Evolutionary conservation across 2,329 filamentous ascomycete species (phyloP).

Genomic region (Epichloe amarillans): DNA sequence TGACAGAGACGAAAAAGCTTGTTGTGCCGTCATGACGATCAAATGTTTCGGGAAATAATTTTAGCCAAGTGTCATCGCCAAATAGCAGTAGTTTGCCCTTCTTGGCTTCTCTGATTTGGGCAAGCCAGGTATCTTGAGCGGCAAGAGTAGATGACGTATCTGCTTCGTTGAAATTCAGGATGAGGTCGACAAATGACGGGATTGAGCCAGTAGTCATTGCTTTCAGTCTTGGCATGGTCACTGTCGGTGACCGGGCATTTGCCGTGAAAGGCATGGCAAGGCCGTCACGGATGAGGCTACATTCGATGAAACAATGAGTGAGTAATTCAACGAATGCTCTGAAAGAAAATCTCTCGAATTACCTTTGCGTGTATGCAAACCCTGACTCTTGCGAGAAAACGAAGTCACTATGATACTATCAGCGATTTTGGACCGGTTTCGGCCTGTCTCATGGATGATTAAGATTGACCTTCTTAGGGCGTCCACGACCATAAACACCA

Average conservation of each 20-base stretch:
- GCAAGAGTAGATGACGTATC: conserved; percentile 82
- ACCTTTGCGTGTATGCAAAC: conserved; percentile 84
- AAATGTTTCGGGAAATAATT: conserved; percentile 85
- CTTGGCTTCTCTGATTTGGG: conserved; percentile 68
- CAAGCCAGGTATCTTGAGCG: conserved; percentile 88
- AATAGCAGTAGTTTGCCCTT: conserved; percentile 79
- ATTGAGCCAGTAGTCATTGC: conserved; percentile 95
- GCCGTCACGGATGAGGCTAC: conserved; percentile 73
- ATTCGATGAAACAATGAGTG: conserved; percentile 5
- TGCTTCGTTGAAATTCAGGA: conserved; percentile 89
- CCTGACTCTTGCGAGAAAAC: conserved; percentile 72
- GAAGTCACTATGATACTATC: conserved; percentile 57
- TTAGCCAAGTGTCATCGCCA: conserved; percentile 96
- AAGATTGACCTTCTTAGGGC: conserved; percentile 63
- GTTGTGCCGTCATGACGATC: conserved; percentile 81
- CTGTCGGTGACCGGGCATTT: conserved; percentile 89
- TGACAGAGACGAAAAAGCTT: conserved; percentile 93
- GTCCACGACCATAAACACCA: conserved; percentile 97
- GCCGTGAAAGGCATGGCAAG: conserved; percentile 86
- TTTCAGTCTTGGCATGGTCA: conserved; percentile 96
- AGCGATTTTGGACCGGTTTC: not conserved
- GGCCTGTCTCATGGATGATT: not conserved
- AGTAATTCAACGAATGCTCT: not conserved
- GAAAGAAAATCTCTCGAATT: conserved; percentile 11
- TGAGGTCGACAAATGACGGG: conserved; percentile 94